Base-by-base conservation (phyloP, 805 yeast genomes). In the Kuraishia capsulata region DNA sequence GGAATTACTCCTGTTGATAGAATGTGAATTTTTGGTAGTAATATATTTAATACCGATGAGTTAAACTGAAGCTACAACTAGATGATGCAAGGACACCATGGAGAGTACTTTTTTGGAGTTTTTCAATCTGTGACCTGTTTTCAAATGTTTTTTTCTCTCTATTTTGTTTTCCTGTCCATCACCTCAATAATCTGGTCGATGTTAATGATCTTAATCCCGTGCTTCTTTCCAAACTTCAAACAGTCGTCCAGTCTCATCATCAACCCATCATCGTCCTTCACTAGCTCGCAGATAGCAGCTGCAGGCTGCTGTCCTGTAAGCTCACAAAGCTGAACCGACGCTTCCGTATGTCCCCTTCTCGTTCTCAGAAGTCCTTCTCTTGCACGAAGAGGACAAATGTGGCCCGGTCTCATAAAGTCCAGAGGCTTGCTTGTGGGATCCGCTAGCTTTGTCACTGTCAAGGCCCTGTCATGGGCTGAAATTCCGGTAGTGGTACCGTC, bases 1-100 rank as follows among this genome's bases (percentile, higher is more conserved):
- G 96, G 97, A 41, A 72, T 92, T 57, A 88, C 97, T 33, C 97
- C 99, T n/a, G 97, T 92, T 44, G 96, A 90, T 53, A 81, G 97
- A 76, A 90, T 90, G 97, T 90, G 70, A 64, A 28, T 11, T 16
- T 65, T n/a, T n/a, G n/a, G n/a, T 39, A 59, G 46, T 50, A 65
- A 67, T 51, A 64, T 64, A 40, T 64, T 56, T 47, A 65, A 59
- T 10, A 24, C 26, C 11, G 11, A 24, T 24, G 11, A 24, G 26
- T 9, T 9, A 9, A 9, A 24, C 26, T 8, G n/a, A n/a, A n/a
- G n/a, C n/a, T n/a, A n/a, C n/a, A n/a, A n/a, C n/a, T 69, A 69
- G 26, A 57, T 54, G 35, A 63, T 67, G 50, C 57, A 32, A 16
- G 24, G 18, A 32, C 20, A 19, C 10, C 23, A 32, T 29, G 20